Base-by-base conservation (phyloP, 352 stramenopile species). In the Phytophthora macrochlamydospora region DNA sequence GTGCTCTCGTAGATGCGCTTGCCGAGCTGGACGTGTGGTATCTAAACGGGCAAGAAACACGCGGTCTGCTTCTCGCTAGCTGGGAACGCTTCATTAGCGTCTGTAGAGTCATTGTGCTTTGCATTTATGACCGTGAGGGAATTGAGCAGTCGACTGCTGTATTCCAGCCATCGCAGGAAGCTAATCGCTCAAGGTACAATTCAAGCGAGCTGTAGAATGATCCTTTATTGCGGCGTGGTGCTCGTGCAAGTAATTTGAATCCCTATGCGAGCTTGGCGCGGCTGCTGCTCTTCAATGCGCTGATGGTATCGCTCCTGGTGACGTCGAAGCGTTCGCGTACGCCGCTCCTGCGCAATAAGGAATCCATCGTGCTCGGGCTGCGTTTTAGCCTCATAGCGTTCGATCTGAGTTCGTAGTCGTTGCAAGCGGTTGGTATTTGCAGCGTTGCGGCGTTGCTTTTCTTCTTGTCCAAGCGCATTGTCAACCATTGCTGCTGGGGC, bases 11-110 rank as follows among this genome's bases (percentile, higher is more conserved):
- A 32, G 85, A 91, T 76, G 81, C 80, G n/a, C 64, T 91, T 13
- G 62, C 71, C 4, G 63, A 81, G 48, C 69, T 93, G 32, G 81
- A 92, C 13, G 83, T 89, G 38, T 93, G 83, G 85, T 93, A 93
- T 56, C 67, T 92, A 2, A 83, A 88, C 43, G 82, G 71, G 8
- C 63, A 79, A 28, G 81, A 90, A 72, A 92, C 83, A 3, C 81
- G 83, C 14, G 57, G 56, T 2, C 55, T 76, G 5, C 55, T 92
- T 35, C 78, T 93, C 51, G 73, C 76, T 58, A 92, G 83, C 44
- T 93, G 85, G 85, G 73, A 91, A 46, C 74, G 78, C 32, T 92
- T 93, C 58, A 67, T 92, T 7, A 92, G 83, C 59, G 78, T 91
- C 57, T 85, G 65, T 55, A 73, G 83, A 31, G 72, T 72, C 35